These are phyloP conservation scores for Arabidopsis thaliana DNA, from an alignment of 345 rosid species.

Conservation along the genomic window TAIR10.1 NC_003076.8:9073001-9073500, in stretches of 20 bases:
- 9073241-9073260: conserved; percentile 37
- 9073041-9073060: conserved; percentile 45
- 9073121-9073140: background rate
- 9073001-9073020: conserved; percentile 3
- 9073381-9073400: background rate
- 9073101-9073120: background rate
- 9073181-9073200: background rate
- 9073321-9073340: conserved; percentile 22
- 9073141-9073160: background rate
- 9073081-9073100: conserved; percentile 52
- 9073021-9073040: conserved; percentile 50
- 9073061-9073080: conserved; percentile 58
- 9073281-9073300: conserved; percentile 49
- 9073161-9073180: background rate
- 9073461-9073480: conserved; percentile 44
- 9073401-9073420: conserved; percentile 36
- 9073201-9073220: background rate
- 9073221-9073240: conserved; percentile 6
- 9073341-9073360: background rate
- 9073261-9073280: conserved; percentile 47
- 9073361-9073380: background rate
- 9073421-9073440: conserved; percentile 12
- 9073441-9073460: conserved; percentile 40
- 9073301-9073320: conserved; percentile 26
- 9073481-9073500: conserved; percentile 16